Evolutionary conservation across 1,284 basidiomycete genomes (phyloP).

Genomic region (Somion occarium): DNA sequence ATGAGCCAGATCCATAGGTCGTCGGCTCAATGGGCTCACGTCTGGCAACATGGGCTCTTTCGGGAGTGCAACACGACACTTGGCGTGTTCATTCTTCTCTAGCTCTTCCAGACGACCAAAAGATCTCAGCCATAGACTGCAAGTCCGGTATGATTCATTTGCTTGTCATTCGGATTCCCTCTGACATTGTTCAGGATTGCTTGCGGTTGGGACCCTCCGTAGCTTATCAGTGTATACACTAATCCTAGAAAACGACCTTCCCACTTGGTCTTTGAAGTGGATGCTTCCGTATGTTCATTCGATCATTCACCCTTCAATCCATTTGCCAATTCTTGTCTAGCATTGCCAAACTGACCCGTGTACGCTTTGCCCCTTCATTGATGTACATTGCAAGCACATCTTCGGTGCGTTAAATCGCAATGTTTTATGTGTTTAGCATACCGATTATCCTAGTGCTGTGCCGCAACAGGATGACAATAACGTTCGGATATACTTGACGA

Average conservation of each 20-base stretch:
- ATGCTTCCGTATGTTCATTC: constrained; percentile 43
- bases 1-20: constrained; percentile 40
- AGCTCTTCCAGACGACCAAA: constrained; percentile 46
- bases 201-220: constrained; percentile 57
- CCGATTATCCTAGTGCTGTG: constrained; percentile 1
- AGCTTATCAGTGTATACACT: constrained; percentile 68
- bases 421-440: constrained; percentile 10
- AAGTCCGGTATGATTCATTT: constrained; percentile 48
- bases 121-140: constrained; percentile 61
- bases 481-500: constrained; percentile 66
- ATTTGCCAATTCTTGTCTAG: background rate
- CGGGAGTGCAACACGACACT: constrained; percentile 50
- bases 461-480: constrained; percentile 45
- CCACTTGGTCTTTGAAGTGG: constrained; percentile 78
- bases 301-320: background rate
- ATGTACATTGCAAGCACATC: constrained; percentile 68
- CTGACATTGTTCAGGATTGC: constrained; percentile 47
- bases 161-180: background rate
- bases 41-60: constrained; percentile 71
- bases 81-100: constrained; percentile 83
- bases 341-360: constrained; percentile 34
- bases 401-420: constrained; percentile 36
- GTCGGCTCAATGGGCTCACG: constrained; percentile 62
- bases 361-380: constrained; percentile 68
- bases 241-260: constrained; percentile 73